Evolutionary conservation across 495 filamentous ascomycete genomes (phyloP).

Genomic region (Amorphotheca resinae): DNA sequence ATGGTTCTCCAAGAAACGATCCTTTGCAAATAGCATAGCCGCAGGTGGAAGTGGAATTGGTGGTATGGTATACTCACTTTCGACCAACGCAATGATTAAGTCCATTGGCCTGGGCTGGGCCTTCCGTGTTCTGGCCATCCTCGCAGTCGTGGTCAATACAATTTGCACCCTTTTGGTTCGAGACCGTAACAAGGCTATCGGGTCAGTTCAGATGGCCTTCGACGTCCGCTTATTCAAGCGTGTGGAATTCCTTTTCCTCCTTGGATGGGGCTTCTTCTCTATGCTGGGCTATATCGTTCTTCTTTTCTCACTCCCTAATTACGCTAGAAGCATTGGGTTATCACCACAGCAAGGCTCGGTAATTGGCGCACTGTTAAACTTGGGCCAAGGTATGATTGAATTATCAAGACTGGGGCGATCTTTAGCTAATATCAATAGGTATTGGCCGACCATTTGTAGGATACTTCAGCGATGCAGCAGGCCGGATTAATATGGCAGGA

Average conservation of each 20-base stretch:
- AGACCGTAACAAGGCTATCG: constrained; percentile 49
- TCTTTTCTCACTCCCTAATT: constrained; percentile 52
- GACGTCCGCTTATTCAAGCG: constrained; percentile 40
- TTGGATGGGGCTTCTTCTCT: constrained; percentile 52
- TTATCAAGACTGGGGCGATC: background rate
- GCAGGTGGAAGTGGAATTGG: constrained; percentile 54
- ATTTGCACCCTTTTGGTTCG: constrained; percentile 41
- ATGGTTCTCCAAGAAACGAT: constrained; percentile 54
- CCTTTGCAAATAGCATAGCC: constrained; percentile 55
- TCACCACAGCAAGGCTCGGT: constrained; percentile 47
- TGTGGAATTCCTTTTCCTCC: constrained; percentile 45
- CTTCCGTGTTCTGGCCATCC: constrained; percentile 45
- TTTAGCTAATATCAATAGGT: constrained; percentile 7
- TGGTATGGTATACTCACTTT: constrained; percentile 43
- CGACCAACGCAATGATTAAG: constrained; percentile 41
- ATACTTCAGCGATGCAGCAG: constrained; percentile 46
- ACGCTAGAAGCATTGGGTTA: constrained; percentile 46
- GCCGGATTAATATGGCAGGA: constrained; percentile 51
- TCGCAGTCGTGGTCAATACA: constrained; percentile 36
- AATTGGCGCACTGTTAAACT: constrained; percentile 53
- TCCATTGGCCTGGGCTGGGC: constrained; percentile 41
- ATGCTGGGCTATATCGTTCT: constrained; percentile 54
- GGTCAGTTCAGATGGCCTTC: constrained; percentile 39
- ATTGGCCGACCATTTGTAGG: constrained; percentile 54
- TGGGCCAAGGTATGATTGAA: constrained; percentile 35